Evolutionary conservation across 768 basidiomycete genomes (phyloP).

Genomic region (Boletus eberwhitei): DNA sequence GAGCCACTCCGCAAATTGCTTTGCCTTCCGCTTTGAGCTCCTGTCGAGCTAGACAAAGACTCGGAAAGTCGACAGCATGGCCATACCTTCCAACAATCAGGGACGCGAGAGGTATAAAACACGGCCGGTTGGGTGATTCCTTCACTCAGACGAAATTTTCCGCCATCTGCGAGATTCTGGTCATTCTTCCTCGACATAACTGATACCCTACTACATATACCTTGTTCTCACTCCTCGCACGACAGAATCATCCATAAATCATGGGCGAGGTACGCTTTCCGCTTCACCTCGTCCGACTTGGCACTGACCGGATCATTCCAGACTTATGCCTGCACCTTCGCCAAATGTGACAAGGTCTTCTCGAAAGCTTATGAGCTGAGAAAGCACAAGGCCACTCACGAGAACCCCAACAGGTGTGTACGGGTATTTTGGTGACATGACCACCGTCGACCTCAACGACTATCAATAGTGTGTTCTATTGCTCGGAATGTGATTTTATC

Average conservation of each 20-base stretch:
- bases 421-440: not conserved
- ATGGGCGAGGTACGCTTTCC: conserved; percentile 12
- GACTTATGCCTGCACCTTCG: conserved; percentile 13
- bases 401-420: conserved; percentile 9
- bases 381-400: conserved; percentile 22
- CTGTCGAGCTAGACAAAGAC: not conserved
- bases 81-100: conserved; percentile 4
- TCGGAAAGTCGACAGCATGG: not conserved
- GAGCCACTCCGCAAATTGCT: not conserved
- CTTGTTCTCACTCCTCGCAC: not conserved
- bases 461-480: conserved; percentile 15
- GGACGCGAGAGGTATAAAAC: conserved; percentile 13
- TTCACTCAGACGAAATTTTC: not conserved
- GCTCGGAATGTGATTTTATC: conserved; percentile 17
- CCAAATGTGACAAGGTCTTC: conserved; percentile 14
- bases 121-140: not conserved
- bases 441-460: not conserved
- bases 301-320: not conserved
- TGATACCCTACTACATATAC: not conserved
- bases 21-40: conserved; percentile 10
- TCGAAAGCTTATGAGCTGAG: conserved; percentile 16
- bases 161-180: conserved; percentile 14
- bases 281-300: not conserved
- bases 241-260: not conserved
- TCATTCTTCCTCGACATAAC: conserved; percentile 13